Conservation (phyloP, 352 stramenopile genomes). For the Globisporangium cystogenes region DNA sequence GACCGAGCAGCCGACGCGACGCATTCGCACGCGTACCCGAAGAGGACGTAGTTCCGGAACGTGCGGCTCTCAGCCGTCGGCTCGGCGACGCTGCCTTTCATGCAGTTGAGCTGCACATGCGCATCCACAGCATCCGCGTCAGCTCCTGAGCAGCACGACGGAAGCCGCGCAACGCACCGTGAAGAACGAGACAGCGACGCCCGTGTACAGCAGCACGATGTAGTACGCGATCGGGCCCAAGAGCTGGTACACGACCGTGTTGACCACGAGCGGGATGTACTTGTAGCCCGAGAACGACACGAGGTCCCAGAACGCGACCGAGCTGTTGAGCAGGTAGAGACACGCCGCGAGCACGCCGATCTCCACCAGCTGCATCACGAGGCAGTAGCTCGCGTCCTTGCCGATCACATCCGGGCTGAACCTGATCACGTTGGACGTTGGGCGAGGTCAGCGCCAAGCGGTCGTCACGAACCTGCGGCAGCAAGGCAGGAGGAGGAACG, state of each 20-base stretch:
- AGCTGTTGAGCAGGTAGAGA: constrained; percentile 93
- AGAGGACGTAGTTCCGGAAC: constrained; percentile 85
- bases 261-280: constrained; percentile 96
- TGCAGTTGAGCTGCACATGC: constrained; percentile 80
- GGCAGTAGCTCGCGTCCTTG: constrained; percentile 89
- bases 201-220: constrained; percentile 91
- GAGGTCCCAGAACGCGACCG: constrained; percentile 94
- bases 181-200: constrained; percentile 91
- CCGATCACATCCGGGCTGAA: constrained; percentile 97
- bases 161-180: constrained; percentile 54
- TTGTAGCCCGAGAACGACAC: constrained; percentile 99
- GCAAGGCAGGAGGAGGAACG: neutral
- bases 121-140: neutral
- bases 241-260: constrained; percentile 89
- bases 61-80: constrained; percentile 63
- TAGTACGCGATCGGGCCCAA: constrained; percentile 89
- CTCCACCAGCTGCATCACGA: constrained; percentile 89
- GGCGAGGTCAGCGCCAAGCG: neutral
- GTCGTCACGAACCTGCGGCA: too few species aligned
- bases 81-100: constrained; percentile 81
- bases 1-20: neutral
- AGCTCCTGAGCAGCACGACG: neutral
- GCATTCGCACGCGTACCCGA: constrained; percentile 40
- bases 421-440: too few species aligned
- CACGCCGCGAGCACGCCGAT: constrained; percentile 93